These are phyloP conservation scores for Ceratocystis destructans DNA, from an alignment of 2,329 filamentous ascomycete genomes.

Conservation along the genomic window DNA sequence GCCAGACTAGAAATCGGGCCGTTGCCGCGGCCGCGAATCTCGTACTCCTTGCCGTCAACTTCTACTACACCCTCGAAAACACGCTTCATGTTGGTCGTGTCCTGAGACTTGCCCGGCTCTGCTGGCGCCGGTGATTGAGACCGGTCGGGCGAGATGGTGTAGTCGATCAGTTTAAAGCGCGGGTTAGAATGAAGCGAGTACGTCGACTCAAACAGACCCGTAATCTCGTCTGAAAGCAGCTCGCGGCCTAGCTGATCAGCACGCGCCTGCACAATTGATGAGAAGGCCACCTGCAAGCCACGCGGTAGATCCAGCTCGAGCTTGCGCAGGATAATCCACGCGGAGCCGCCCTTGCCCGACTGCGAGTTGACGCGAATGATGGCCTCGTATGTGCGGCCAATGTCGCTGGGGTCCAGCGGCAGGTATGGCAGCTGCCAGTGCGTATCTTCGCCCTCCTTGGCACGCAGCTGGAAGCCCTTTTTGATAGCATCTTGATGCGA, in stretches of 20 bases:
- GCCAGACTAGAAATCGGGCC: conserved; percentile 83
- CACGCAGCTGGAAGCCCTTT: conserved; percentile 67
- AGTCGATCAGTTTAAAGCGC: conserved; percentile 77
- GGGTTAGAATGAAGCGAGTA: conserved; percentile 66
- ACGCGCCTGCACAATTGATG: conserved; percentile 66
- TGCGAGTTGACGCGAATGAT: conserved; percentile 97
- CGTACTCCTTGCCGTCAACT: conserved; percentile 67
- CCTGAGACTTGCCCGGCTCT: conserved; percentile 54
- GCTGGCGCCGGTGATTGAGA: conserved; percentile 59
- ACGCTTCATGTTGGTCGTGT: conserved; percentile 64
- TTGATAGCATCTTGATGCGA: conserved; percentile 95
- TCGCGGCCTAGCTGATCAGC: conserved; percentile 75
- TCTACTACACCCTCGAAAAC: conserved; percentile 74
- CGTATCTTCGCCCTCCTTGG: conserved; percentile 47
- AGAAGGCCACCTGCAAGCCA: conserved; percentile 83
- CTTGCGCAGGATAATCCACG: conserved; percentile 83
- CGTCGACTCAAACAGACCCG: conserved; percentile 70
- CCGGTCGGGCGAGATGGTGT: conserved; percentile 77
- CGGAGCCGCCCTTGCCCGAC: conserved; percentile 83
- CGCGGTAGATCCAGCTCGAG: conserved; percentile 86
- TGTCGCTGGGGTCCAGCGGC: conserved; percentile 82
- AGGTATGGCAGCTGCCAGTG: conserved; percentile 82
- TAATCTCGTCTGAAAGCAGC: conserved; percentile 71
- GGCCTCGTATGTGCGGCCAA: conserved; percentile 93
- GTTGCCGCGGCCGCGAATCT: conserved; percentile 68